Conservation (phyloP, 2,329 filamentous ascomycete species). For the Dactylella cylindrospora region DNA sequence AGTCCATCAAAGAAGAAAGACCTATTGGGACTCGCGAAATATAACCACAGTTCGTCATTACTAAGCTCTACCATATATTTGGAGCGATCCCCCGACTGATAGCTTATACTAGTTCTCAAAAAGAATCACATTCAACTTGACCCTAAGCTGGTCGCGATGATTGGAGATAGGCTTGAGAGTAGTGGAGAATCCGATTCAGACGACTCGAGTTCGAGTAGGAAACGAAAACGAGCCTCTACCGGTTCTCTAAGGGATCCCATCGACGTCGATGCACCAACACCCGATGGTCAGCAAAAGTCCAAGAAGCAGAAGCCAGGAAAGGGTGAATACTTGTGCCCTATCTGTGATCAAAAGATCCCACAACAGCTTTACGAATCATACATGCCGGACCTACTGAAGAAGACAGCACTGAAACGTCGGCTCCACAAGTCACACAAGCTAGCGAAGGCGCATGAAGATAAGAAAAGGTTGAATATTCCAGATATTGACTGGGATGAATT, state of each 20-base stretch:
- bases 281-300: conserved; percentile 18
- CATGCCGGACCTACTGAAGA: conserved; percentile 30
- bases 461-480: conserved; percentile 24
- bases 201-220: conserved; percentile 26
- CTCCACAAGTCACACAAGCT: conserved; percentile 39
- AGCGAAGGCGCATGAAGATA: conserved; percentile 21
- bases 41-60: conserved; percentile 9
- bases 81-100: neutral
- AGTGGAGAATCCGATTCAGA: conserved; percentile 23
- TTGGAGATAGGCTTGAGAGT: conserved; percentile 9
- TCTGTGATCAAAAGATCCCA: conserved; percentile 34
- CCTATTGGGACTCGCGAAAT: conserved; percentile 7
- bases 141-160: conserved; percentile 14
- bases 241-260: conserved; percentile 8
- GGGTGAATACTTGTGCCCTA: conserved; percentile 16
- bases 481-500: conserved; percentile 41
- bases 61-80: neutral
- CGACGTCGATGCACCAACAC: conserved; percentile 1
- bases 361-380: conserved; percentile 38
- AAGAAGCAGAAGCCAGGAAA: conserved; percentile 12
- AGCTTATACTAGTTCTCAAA: conserved; percentile 15
- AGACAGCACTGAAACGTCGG: conserved; percentile 19
- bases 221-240: conserved; percentile 21
- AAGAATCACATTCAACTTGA: conserved; percentile 17
- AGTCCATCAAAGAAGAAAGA: conserved; percentile 21